Percentiles rank a stretch among this genome's conserved stretches.
These are phyloP conservation scores for Solanum pimpinellifolium DNA, from an alignment of 257 asterid genomes.

Conservation along the genomic window DNA sequence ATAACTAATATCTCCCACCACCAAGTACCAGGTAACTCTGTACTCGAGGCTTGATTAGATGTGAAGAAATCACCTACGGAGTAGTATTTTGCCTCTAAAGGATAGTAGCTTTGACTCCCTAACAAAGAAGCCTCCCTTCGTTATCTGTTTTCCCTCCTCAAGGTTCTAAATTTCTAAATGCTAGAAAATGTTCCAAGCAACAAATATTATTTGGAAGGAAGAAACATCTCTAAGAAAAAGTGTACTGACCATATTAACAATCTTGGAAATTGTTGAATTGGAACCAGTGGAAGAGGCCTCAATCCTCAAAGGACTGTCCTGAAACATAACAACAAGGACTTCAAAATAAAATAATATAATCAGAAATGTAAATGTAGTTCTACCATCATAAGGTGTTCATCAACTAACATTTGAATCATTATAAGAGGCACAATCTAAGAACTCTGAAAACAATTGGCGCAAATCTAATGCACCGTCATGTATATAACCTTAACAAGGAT, in stretches of 20 bases:
- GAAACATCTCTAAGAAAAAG: not conserved
- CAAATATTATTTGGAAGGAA: not conserved
- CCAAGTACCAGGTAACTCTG: not conserved
- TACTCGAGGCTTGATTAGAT: not conserved
- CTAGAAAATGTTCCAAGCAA: not conserved
- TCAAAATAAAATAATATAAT: constrained; percentile 6
- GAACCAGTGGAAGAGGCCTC: constrained; percentile 89
- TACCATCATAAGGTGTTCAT: not conserved
- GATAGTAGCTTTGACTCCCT: not conserved
- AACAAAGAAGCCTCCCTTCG: not conserved
- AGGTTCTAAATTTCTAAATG: not conserved
- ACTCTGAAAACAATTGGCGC: not conserved
- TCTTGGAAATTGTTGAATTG: constrained; percentile 89
- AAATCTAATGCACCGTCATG: not conserved
- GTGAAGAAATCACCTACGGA: not conserved
- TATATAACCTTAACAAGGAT: not conserved
- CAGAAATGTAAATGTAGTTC: not conserved
- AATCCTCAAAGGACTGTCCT: constrained; percentile 95
- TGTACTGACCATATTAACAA: constrained; percentile 66
- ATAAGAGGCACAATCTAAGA: not conserved
- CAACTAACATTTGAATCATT: not conserved
- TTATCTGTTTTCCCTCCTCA: not conserved
- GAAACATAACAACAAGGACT: constrained; percentile 14
- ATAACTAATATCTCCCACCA: not conserved
- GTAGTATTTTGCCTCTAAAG: not conserved